A percentile compares a stretch with the other conserved stretches of the same genome.
phyloP scores from a whole-genome alignment of 495 filamentous ascomycete genomes.

The Aspergillus saccharolyticus region DNA sequence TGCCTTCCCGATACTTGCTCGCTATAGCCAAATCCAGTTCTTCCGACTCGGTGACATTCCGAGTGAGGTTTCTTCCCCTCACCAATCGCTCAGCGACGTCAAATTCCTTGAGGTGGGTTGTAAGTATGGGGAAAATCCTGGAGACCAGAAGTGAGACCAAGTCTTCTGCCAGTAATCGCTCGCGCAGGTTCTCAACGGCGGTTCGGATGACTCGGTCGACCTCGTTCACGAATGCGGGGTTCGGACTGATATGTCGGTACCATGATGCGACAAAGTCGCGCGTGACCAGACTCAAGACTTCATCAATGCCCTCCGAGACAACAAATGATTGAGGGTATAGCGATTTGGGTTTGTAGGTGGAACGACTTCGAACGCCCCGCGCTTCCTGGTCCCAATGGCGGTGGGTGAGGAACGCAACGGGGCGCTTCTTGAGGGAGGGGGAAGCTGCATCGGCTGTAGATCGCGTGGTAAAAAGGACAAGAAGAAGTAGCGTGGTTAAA shows the following conservation, averaged over 20 bases:
- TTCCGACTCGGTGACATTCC: constrained; percentile 90
- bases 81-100: constrained; percentile 85
- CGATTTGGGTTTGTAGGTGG: constrained; percentile 48
- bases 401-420: constrained; percentile 57
- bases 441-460: constrained; percentile 32
- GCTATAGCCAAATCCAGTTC: constrained; percentile 94
- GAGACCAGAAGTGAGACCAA: constrained; percentile 74
- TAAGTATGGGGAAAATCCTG: constrained; percentile 80
- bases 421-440: constrained; percentile 24
- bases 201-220: constrained; percentile 73
- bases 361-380: constrained; percentile 48
- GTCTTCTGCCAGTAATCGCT: constrained; percentile 67
- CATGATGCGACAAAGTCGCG: constrained; percentile 85
- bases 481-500: constrained; percentile 46
- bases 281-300: constrained; percentile 68
- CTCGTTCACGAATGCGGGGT: constrained; percentile 74
- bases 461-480: constrained; percentile 57
- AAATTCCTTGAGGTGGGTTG: constrained; percentile 85
- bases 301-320: constrained; percentile 76
- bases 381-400: constrained; percentile 65
- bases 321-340: constrained; percentile 74
- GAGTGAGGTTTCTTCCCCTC: constrained; percentile 77
- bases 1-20: constrained; percentile 83
- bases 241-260: constrained; percentile 82
- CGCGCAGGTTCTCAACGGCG: constrained; percentile 65